Conservation (phyloP, 192 early-diverging fungal genomes). For the Dissophora ornata region DNA sequence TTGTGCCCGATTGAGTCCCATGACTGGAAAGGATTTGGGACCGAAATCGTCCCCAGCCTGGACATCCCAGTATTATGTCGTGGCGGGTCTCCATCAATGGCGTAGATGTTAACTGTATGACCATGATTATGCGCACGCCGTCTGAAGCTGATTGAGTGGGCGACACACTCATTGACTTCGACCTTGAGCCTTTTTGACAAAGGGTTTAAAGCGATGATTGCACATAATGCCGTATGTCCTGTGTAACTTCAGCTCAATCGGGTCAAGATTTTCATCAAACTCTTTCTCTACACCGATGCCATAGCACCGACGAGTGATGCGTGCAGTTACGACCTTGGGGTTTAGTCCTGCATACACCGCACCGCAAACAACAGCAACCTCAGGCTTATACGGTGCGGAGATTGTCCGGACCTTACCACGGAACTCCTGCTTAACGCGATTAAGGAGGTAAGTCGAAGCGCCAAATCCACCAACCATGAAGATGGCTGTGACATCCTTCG, state of each 20-base stretch:
- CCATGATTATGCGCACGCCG: neutral
- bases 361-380: constrained; percentile 55
- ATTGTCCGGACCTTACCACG: constrained; percentile 34
- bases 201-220: neutral
- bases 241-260: neutral
- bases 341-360: constrained; percentile 58
- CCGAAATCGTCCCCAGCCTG: constrained; percentile 6
- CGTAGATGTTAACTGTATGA: constrained; percentile 3
- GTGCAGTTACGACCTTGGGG: constrained; percentile 56
- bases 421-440: constrained; percentile 52
- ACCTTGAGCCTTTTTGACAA: constrained; percentile 8
- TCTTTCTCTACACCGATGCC: constrained; percentile 35
- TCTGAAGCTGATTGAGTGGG: neutral
- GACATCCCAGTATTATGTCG: constrained; percentile 2
- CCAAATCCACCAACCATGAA: constrained; percentile 58
- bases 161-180: constrained; percentile 8
- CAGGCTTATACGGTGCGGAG: constrained; percentile 55
- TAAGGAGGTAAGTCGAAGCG: constrained; percentile 53
- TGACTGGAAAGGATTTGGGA: constrained; percentile 10
- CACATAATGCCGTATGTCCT: neutral
- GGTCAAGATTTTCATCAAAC: constrained; percentile 50
- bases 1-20: neutral
- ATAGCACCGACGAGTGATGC: constrained; percentile 56
- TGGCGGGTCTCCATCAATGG: constrained; percentile 28
- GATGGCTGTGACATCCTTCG: constrained; percentile 40